Conservation (phyloP, 441 rosid species). For the Bocquillonia castaneifolia region DNA sequence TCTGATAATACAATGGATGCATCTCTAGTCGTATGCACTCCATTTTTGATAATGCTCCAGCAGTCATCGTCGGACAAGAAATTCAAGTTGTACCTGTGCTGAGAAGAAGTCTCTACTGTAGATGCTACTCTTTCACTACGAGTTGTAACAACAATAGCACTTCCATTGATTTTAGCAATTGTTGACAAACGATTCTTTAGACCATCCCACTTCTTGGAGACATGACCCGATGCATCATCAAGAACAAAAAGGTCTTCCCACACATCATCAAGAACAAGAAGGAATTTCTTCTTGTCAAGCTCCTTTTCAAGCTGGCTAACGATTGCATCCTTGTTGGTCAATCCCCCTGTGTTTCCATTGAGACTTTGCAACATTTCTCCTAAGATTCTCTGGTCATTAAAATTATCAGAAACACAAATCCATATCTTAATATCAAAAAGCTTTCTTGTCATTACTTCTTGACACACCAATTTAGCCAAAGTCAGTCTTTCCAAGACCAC, state of each 20-base stretch:
- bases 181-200: not conserved
- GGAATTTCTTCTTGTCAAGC: constrained; percentile 15
- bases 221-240: too few species aligned
- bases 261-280: constrained; percentile 28
- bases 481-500: constrained; percentile 30
- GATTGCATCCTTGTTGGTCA: too few species aligned
- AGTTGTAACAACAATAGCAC: constrained; percentile 1
- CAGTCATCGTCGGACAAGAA: not conserved
- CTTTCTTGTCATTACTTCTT: not conserved
- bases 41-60: not conserved
- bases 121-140: not conserved
- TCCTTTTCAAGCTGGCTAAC: constrained; percentile 1
- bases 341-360: not conserved
- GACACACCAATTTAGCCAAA: constrained; percentile 24
- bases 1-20: not conserved
- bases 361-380: not conserved
- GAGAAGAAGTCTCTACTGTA: not conserved
- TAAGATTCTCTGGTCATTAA: not conserved
- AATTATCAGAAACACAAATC: constrained; percentile 16
- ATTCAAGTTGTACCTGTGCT: not conserved
- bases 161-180: not conserved
- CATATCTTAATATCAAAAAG: constrained; percentile 15
- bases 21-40: not conserved
- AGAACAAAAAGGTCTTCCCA: too few species aligned
- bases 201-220: too few species aligned